Base-by-base conservation (phyloP, 306 rosid genomes). In the Urtica urens region DNA sequence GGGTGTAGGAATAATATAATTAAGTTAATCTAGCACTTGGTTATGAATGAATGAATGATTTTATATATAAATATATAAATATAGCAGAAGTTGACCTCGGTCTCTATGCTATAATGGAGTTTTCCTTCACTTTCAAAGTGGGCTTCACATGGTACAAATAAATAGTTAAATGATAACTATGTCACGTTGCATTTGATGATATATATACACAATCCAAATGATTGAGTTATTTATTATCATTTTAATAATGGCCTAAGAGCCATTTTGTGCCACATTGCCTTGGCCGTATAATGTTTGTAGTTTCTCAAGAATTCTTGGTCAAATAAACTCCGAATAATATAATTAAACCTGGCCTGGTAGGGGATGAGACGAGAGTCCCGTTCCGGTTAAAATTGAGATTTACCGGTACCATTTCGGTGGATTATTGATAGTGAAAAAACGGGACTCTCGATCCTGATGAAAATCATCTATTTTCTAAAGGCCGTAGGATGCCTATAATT, bases 1-100 rank as follows among this genome's bases (percentile, higher is more conserved):
- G 40, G 31, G 57, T 28, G 23, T 55, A 26, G 59, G 44, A 28
- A 4, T 28, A 28, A 4, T 28, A 28, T 28, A 28, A 10, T 28
- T 28, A 28, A 28, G 33, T 28, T 35, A 35, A 35, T 35, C 11
- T 35, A 9, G 5, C 0, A 7, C n/a, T 9, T 35, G n/a, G 37
- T 43, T 20, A 33, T 24, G 38, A 26, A 25, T 29, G 16, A 19
- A 26, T 49, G 5, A 26, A n/a, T 1, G 17, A 21, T 3, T 19
- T 19, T 17, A 25, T n/a, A 27, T 34, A 34, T 34, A 34, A 10
- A 5, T 34, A 34, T 39, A 39, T 22, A 44, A 16, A 44, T 33
- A 19, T 24, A 52, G 45, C 58, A 37, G 22, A 34, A 30, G 43
- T 56, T 56, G 62, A 56, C 51, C 61, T 42, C 25, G 18, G 51